Percentiles rank a stretch among this genome's conserved stretches.
Conservation (phyloP, 805 yeast species). For the Naumovozyma baii region DNA sequence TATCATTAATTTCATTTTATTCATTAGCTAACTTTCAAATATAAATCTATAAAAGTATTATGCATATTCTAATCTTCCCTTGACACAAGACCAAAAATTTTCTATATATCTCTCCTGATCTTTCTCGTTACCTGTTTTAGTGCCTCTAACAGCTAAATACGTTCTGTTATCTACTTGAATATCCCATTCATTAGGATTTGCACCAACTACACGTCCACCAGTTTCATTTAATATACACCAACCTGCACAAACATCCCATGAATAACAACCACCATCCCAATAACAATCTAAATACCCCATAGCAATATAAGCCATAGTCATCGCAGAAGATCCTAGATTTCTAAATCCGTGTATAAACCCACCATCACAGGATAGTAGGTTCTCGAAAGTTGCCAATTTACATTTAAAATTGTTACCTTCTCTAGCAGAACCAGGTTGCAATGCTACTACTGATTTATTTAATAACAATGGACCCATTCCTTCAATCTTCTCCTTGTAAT, state of each 20-base stretch:
- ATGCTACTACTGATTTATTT: constrained; percentile 77
- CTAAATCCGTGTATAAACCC: constrained; percentile 75
- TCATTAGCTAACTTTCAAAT: background rate
- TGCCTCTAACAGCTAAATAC: constrained; percentile 48
- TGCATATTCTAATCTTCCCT: constrained; percentile 39
- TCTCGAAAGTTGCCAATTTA: constrained; percentile 69
- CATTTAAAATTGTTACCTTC: constrained; percentile 85
- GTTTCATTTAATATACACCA: constrained; percentile 54
- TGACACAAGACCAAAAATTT: constrained; percentile 43
- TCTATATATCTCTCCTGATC: constrained; percentile 38
- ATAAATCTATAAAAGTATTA: too few relatives aligned
- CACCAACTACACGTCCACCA: constrained; percentile 50
- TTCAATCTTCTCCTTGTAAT: constrained; percentile 57
- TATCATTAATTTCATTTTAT: too few relatives aligned
- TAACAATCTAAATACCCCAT: constrained; percentile 51
- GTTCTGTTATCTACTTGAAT: constrained; percentile 44
- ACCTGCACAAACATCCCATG: constrained; percentile 69
- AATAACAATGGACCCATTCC: constrained; percentile 78
- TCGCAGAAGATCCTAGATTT: constrained; percentile 55
- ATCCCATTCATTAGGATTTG: constrained; percentile 40
- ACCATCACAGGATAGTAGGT: constrained; percentile 79
- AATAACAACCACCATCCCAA: constrained; percentile 62
- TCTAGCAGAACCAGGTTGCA: constrained; percentile 79
- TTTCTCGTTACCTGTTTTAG: constrained; percentile 16
- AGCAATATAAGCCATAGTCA: constrained; percentile 50